Evolutionary conservation across 2,329 filamentous ascomycete species (phyloP), one percentile per base, ranked within the genome.

Genomic region (Fusarium lyarnte): DNA sequence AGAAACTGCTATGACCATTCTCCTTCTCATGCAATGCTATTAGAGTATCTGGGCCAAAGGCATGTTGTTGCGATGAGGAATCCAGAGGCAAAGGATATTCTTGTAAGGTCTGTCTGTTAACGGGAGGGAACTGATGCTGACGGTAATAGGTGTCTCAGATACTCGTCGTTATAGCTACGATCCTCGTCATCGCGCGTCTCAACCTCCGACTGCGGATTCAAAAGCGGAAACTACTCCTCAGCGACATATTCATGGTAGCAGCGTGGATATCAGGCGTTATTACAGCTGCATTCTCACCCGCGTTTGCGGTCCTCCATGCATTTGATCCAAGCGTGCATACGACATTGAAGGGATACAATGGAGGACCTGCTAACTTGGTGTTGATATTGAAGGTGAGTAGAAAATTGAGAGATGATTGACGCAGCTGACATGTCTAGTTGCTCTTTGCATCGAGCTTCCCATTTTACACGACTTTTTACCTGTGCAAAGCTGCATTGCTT

Each of bases 391-490:
- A 74, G 54, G 73, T 75, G 3, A 63, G 70, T 35, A 2, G 2
- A 8, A 0, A 0, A 6, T 0, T 8, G 5, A 8, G 1, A 1
- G 10, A 9, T 6, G 2, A 25, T 29, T 29, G 27, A 29, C 27
- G 2, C 1, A 10, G 5, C 55, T 69, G 5, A 70, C 41, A 1
- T 4, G 0, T 14, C 17, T 21, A 76, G 73, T 31, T 76, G 10
- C 67, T 75, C 0, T 76, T 72, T 6, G 59, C 47, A 6, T 39
- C 29, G 9, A 63, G 52, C 0, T 67, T 76, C 9, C 74, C 74
- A 0, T 76, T 75, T 9, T 76, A 73, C 13, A 74, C 74, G 1
- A 76, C 74, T 0, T 54, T 76, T 5, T 76, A 76, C n/a, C 23
- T 76, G 0, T 75, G 68, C 29, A 76, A 76, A 6, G 74, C 73